Evolutionary conservation across 352 stramenopile genomes (phyloP), one percentile per base, ranked within the genome.

Genomic region (Phytophthora pini): DNA sequence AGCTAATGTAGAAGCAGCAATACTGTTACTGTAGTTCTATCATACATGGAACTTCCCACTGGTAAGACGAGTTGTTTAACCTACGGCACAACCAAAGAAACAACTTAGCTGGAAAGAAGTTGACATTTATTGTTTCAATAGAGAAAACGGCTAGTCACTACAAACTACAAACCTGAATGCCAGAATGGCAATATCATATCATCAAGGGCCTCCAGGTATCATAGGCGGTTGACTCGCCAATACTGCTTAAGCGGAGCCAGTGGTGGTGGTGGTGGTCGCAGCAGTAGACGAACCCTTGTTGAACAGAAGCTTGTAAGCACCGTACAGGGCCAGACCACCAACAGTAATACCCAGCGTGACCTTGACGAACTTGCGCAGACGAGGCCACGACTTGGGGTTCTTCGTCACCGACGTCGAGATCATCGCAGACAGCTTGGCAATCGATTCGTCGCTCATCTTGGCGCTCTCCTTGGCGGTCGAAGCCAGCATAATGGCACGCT

Each of bases 331-430:
- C 12, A 49, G 10, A 49, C 20, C 22, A 1, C 43, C 43, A 4
- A 31, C 43, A 7, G 9, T 2, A 49, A 8, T 22, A 49, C 43
- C 43, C 22, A 49, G 10, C 43, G 43, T 49, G 22, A 32, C 5
- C 43, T 32, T 49, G 20, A 13, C 43, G 22, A 49, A 49, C 20
- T 47, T 47, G n/a, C 20, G n/a, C 3, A 47, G 41, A 27, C 41
- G 41, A 31, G 41, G 41, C 41, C 43, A 49, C 22, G 43, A 49
- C 43, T 49, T 49, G 22, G 43, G 9, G 22, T 49, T 49, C 43
- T 49, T 49, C 43, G n/a, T 12, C 9, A 31, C 43, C 20, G 10
- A 13, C 22, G 9, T 6, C 5, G 22, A 22, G 6, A 49, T 31
- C 43, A 27, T 17, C 6, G 17, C 43, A 4, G 43, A 29, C 20